Evolutionary conservation across 2,329 filamentous ascomycete species (phyloP).

Genomic region (Aschersonia sp.): DNA sequence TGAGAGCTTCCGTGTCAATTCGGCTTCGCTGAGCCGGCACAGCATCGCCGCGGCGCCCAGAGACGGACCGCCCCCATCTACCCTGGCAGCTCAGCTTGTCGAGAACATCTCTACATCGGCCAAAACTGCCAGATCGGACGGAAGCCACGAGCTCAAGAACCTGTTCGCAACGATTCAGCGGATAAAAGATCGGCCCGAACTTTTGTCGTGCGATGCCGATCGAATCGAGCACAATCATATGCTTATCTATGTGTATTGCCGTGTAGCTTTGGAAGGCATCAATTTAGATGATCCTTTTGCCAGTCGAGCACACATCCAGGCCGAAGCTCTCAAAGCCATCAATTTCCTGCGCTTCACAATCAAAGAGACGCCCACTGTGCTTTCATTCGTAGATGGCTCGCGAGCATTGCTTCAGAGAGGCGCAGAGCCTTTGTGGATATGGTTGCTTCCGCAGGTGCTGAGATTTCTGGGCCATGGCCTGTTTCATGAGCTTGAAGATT

Average conservation of each 20-base stretch:
- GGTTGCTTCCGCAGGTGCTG: conserved; percentile 45
- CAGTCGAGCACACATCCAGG: conserved; percentile 34
- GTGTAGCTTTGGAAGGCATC: conserved; percentile 60
- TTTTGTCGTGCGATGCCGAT: conserved; percentile 47
- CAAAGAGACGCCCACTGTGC: conserved; percentile 57
- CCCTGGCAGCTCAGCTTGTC: conserved; percentile 75
- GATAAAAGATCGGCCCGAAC: conserved; percentile 33
- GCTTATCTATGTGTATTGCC: conserved; percentile 70
- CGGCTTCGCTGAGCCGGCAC: conserved; percentile 5
- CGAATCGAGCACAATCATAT: conserved; percentile 68
- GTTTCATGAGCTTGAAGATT: conserved; percentile 30
- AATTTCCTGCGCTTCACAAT: conserved; percentile 65
- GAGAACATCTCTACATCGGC: conserved; percentile 59
- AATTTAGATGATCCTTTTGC: conserved; percentile 56
- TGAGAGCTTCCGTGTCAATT: conserved; percentile 9
- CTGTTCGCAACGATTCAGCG: conserved; percentile 44
- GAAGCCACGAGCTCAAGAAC: conserved; percentile 60
- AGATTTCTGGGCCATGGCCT: conserved; percentile 38
- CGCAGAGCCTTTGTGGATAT: conserved; percentile 48
- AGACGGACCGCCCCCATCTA: conserved; percentile 50
- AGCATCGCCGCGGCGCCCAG: conserved; percentile 6
- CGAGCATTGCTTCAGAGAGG: conserved; percentile 36
- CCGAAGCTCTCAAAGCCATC: conserved; percentile 57
- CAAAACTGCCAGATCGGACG: conserved; percentile 45
- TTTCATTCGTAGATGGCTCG: conserved; percentile 30